Evolutionary conservation across 2,329 filamentous ascomycete species (phyloP).

Genomic region (Chalaropsis ovoidea): DNA sequence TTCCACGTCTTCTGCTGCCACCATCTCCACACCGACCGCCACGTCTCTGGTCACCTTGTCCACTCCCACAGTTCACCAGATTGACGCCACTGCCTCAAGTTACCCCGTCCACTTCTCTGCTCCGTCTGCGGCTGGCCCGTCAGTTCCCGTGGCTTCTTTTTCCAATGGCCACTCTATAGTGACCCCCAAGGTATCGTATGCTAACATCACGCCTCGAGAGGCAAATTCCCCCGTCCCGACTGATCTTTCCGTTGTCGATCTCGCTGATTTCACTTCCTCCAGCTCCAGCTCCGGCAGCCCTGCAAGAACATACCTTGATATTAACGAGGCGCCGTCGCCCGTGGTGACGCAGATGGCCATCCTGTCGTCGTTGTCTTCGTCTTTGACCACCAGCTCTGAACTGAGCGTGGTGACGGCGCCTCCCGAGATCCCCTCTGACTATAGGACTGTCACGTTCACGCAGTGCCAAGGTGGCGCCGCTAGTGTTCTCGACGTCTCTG

Average conservation of each 20-base stretch:
- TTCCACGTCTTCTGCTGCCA: neutral
- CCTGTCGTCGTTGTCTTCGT: no score
- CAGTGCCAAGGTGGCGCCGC: conserved; percentile 19
- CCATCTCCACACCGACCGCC: neutral
- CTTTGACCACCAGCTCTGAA: conserved; percentile 4
- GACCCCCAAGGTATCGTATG: conserved; percentile 15
- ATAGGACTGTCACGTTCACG: conserved; percentile 22
- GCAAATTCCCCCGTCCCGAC: neutral
- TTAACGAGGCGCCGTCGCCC: conserved; percentile 16
- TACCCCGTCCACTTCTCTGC: neutral
- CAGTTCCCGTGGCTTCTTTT: neutral
- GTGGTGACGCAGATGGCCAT: neutral
- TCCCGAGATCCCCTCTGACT: conserved; percentile 15
- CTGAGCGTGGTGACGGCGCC: conserved; percentile 17
- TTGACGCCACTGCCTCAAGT: neutral
- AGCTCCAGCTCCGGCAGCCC: neutral
- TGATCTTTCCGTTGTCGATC: conserved; percentile 22
- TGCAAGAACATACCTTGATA: conserved; percentile 9
- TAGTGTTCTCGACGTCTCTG: neutral
- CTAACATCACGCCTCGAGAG: conserved; percentile 6
- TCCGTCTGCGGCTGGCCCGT: neutral
- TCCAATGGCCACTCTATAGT: neutral
- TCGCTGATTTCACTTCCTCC: conserved; percentile 14
- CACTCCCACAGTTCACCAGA: neutral
- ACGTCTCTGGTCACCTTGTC: neutral